A percentile compares a stretch with the other conserved stretches of the same genome.
phyloP scores from a whole-genome alignment of 208 protist species.

The Trypanosoma avium region DNA sequence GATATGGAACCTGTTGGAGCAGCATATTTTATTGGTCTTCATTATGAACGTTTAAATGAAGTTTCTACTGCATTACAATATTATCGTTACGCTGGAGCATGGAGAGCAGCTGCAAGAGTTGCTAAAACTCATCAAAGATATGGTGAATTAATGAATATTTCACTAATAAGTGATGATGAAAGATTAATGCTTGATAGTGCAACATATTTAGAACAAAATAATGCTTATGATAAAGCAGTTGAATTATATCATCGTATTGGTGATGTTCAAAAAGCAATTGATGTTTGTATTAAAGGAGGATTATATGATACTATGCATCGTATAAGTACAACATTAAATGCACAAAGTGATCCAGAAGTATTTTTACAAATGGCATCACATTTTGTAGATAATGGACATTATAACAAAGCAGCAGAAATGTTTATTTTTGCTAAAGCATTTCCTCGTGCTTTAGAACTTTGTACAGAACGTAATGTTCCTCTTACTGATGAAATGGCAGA shows the following conservation, averaged over 20 bases:
- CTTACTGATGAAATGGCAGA: constrained; percentile 94
- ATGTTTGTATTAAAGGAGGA: constrained; percentile 90
- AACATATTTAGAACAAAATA: constrained; percentile 84
- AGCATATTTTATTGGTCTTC: constrained; percentile 91
- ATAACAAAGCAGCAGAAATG: constrained; percentile 93
- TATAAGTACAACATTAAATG: constrained; percentile 91
- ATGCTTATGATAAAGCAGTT: constrained; percentile 90
- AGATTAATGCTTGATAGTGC: constrained; percentile 90
- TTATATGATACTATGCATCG: constrained; percentile 92
- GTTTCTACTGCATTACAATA: constrained; percentile 83
- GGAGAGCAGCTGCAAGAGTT: constrained; percentile 89
- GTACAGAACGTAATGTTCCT: constrained; percentile 71
- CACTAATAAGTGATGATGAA: constrained; percentile 71
- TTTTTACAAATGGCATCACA: constrained; percentile 91
- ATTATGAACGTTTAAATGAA: constrained; percentile 83
- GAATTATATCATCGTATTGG: constrained; percentile 94
- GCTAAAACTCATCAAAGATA: constrained; percentile 72
- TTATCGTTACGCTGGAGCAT: constrained; percentile 85
- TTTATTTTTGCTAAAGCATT: constrained; percentile 89
- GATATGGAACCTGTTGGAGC: constrained; percentile 77
- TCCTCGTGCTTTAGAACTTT: constrained; percentile 84
- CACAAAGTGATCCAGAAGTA: constrained; percentile 78
- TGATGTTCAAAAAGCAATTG: constrained; percentile 86
- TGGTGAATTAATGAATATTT: constrained; percentile 70
- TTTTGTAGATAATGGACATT: constrained; percentile 84